A percentile compares a stretch with the other conserved stretches of the same genome.
phyloP scores from a whole-genome alignment of 768 basidiomycete genomes.

The Dioszegia crocea region DNA sequence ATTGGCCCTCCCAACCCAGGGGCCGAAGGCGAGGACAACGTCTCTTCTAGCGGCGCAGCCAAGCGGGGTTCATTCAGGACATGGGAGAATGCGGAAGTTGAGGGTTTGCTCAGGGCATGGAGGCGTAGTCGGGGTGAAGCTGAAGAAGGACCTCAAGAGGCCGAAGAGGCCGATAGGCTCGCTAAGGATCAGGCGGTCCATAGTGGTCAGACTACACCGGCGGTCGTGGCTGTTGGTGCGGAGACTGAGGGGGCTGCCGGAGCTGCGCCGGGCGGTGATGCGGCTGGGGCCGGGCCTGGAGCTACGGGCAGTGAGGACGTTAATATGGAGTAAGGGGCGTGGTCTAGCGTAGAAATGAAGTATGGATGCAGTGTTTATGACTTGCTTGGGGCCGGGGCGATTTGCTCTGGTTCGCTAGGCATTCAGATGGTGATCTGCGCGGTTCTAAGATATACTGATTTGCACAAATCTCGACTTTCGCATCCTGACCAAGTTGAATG shows the following conservation, averaged over 20 bases:
- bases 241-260: background rate
- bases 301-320: background rate
- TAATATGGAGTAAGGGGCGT: background rate
- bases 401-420: no score
- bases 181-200: background rate
- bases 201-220: no score
- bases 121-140: constrained; percentile 53
- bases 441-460: no score
- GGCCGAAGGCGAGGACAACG: constrained; percentile 53
- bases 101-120: constrained; percentile 73
- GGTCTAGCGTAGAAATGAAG: background rate
- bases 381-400: background rate
- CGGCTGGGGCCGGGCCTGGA: background rate
- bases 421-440: no score
- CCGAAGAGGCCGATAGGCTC: constrained; percentile 10
- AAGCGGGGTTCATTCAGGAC: constrained; percentile 70
- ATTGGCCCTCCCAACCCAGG: constrained; percentile 57
- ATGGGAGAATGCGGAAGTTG: constrained; percentile 74
- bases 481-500: no score
- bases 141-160: constrained; percentile 32
- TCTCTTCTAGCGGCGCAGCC: constrained; percentile 55
- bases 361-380: background rate
- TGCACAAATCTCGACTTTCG: no score
- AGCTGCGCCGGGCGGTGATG: background rate
- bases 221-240: background rate